phyloP scores from a whole-genome alignment of 495 filamentous ascomycete species.

The Tuber melanosporum region DNA sequence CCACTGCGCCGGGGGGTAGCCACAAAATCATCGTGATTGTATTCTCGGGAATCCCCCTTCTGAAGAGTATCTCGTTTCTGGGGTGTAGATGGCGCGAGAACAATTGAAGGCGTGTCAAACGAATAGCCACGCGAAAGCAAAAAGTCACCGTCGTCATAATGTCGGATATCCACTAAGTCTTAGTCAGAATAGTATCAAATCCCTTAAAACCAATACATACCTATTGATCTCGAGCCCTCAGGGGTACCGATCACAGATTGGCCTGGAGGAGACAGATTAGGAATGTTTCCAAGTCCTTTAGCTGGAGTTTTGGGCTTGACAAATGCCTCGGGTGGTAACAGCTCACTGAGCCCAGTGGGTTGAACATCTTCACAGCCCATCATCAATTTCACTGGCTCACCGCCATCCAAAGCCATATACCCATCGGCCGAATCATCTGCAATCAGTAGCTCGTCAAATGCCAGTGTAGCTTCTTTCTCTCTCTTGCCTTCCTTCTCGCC shows the following conservation, averaged over 20 bases:
- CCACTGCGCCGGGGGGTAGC: not conserved
- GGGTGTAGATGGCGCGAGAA: constrained; percentile 25
- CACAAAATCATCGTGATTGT: constrained; percentile 2
- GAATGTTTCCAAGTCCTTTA: not conserved
- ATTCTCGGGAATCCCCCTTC: not conserved
- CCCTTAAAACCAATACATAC: not conserved
- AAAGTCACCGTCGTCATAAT: not conserved
- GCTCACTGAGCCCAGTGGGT: not conserved
- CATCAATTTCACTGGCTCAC: not conserved
- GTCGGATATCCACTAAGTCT: not conserved
- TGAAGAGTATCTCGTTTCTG: constrained; percentile 7
- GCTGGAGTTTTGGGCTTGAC: not conserved
- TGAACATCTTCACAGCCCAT: not conserved
- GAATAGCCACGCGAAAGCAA: not conserved
- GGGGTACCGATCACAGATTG: not conserved
- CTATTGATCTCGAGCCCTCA: not conserved
- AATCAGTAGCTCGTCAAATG: not conserved
- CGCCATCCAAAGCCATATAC: not conserved
- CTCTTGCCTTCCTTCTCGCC: not conserved
- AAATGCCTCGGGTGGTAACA: not conserved
- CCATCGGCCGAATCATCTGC: not conserved
- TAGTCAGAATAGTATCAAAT: not conserved
- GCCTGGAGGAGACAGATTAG: not conserved
- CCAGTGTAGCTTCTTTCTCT: not conserved
- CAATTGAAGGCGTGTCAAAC: constrained; percentile 17